Evolutionary conservation across 2,329 filamentous ascomycete species (phyloP), one percentile per base, ranked within the genome.

Genomic region (Rachicladosporium sp.): DNA sequence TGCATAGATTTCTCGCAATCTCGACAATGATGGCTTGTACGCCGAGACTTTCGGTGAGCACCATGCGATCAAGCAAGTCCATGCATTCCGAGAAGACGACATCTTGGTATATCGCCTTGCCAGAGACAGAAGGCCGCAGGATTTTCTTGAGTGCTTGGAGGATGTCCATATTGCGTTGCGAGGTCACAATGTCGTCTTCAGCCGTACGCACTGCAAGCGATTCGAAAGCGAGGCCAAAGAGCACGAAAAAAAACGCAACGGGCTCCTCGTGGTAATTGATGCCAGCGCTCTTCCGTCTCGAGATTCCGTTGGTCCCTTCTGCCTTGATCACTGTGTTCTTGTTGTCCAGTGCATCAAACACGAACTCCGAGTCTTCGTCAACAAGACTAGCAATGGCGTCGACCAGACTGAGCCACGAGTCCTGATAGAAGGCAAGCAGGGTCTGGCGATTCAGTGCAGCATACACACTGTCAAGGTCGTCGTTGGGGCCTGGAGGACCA

Each of bases 211-310:
- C 86, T 6, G 89, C 89, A 15, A 98, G 73, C n/a, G 93, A 89
- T 62, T 98, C 93, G 50, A 98, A 96, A 0, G 89, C 87, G 42
- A 98, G 80, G 8, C 91, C 91, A 52, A 96, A 98, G 0, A 98
- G 73, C 10, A 98, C 89, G 54, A 98, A 98, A 68, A 98, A 98
- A 70, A 98, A 98, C 1, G 91, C 91, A 1, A 96, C 86, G 0
- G 91, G 91, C 58, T 98, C 91, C 55, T 96, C 89, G 35, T 91
- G 83, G 58, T 98, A 98, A 60, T 96, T 96, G 65, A 98, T 96
- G 48, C 89, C 84, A 36, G 79, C 71, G 3, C 71, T 73, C 56
- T 81, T 84, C 10, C 68, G 65, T 9, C 46, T 46, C 3, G 46
- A 45, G 8, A 38, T 40, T 13, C 38, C 42, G 3, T 46, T 36